Conservation (phyloP, 2,329 filamentous ascomycete species). For the Didymellaceae sp. region DNA sequence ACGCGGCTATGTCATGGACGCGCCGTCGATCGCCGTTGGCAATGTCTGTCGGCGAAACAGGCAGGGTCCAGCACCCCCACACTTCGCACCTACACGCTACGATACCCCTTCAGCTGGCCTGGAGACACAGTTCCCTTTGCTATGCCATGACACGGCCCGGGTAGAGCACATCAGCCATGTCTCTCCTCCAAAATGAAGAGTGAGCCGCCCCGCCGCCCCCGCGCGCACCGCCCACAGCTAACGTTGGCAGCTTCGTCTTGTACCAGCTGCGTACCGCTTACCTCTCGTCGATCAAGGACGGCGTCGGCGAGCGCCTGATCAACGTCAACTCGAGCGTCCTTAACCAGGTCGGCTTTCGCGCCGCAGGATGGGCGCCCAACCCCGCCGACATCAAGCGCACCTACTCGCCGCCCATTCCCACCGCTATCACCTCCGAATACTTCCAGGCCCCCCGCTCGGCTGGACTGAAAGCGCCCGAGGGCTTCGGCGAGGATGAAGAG, state of each 20-base stretch:
- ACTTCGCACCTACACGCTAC: neutral
- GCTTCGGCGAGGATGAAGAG: constrained; percentile 74
- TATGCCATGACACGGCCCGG: constrained; percentile 25
- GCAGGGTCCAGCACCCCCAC: neutral
- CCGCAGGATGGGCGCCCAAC: constrained; percentile 79
- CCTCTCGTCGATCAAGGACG: constrained; percentile 79
- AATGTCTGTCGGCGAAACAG: constrained; percentile 22
- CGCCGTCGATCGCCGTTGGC: constrained; percentile 19
- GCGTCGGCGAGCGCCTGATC: constrained; percentile 83
- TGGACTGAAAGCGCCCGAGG: constrained; percentile 59
- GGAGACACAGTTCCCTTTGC: constrained; percentile 13
- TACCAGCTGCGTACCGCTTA: constrained; percentile 84
- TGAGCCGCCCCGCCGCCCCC: constrained; percentile 29
- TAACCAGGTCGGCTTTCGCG: constrained; percentile 81
- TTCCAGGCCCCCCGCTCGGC: constrained; percentile 73
- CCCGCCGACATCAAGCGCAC: constrained; percentile 79
- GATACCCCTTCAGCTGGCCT: constrained; percentile 44
- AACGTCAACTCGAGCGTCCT: constrained; percentile 80
- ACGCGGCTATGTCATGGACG: neutral
- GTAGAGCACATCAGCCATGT: constrained; percentile 43
- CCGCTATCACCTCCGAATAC: constrained; percentile 81
- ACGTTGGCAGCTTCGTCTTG: constrained; percentile 69
- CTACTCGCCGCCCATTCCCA: constrained; percentile 85
- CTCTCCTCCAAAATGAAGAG: constrained; percentile 55
- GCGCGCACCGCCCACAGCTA: constrained; percentile 21